Base-by-base conservation (phyloP, 768 basidiomycete genomes). In the Trametes cinnabarina region DNA sequence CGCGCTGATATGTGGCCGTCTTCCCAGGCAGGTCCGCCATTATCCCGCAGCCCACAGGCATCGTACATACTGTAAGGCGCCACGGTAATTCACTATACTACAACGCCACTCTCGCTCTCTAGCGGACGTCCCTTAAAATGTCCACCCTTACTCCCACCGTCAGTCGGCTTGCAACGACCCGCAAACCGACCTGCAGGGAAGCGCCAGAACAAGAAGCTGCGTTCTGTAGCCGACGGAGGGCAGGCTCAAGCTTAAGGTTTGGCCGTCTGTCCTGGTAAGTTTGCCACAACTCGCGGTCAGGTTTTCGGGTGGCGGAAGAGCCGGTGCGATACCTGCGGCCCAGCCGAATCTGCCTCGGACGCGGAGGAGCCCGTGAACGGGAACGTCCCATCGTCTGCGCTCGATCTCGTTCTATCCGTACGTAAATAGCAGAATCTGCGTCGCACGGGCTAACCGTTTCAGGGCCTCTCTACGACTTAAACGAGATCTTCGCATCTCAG, bases 391-490 rank as follows among this genome's bases (percentile, higher is more conserved):
- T 15, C 37, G n/a, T 39, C n/a, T 14, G n/a, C 10, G 37, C 25
- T n/a, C 11, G 15, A 25, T 25, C 44, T 19, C 41, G 12, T 7
- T 26, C 44, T 17, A 25, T 26, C 17, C 23, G 44, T 46, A 46
- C 44, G 44, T 46, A 46, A 46, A 15, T 0, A 46, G 19, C 12
- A 46, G n/a, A 6, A 12, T 28, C 12, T 25, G 3, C 22, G 25
- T n/a, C 25, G 11, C 25, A 15, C 44, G 44, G 44, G n/a, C 53
- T 54, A 47, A 43, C 53, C 53, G 53, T 35, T 54, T 54, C 32
- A 25, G 44, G 43, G 15, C 43, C 10, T 46, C 34, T 54, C 53
- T 37, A 17, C 53, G 20, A 23, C 53, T 34, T 32, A 47, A 43
- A 37, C 53, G 53, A 43, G 51, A 22, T 43, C n/a, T 22, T 17